Evolutionary conservation across 2,329 filamentous ascomycete genomes (phyloP).

Genomic region (Epichloe typhina): DNA sequence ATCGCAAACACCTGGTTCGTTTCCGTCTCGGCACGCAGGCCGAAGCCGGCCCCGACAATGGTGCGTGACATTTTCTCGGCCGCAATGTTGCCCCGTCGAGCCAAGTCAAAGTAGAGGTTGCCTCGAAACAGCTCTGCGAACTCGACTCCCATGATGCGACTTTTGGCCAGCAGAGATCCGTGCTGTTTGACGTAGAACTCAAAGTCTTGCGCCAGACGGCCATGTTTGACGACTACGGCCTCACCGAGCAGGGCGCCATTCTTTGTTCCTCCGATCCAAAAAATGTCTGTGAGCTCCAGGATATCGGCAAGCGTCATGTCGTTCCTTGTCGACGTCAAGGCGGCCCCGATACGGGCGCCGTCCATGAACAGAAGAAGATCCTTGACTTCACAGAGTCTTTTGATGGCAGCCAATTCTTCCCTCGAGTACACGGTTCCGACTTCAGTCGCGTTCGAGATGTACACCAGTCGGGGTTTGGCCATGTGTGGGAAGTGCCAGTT

Average conservation of each 20-base stretch:
- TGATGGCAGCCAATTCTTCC: slow-evolving; percentile 27
- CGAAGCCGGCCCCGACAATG: slow-evolving; percentile 29
- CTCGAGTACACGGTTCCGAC: slow-evolving; percentile 34
- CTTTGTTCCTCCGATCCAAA: slow-evolving; percentile 42
- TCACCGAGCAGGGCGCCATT: slow-evolving; percentile 37
- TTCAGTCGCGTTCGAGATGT: slow-evolving; percentile 39
- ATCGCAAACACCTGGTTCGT: slow-evolving; percentile 39
- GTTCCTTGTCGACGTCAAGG: slow-evolving; percentile 27
- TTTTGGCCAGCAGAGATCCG: slow-evolving; percentile 35
- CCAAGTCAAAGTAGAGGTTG: slow-evolving; percentile 32
- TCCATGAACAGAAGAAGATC: slow-evolving; percentile 32
- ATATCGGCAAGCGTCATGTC: slow-evolving; percentile 31
- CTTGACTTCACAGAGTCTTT: slow-evolving; percentile 26
- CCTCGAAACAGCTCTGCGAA: slow-evolving; percentile 35
- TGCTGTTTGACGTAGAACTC: slow-evolving; percentile 39
- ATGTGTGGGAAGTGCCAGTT: slow-evolving; percentile 39
- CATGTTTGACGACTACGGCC: slow-evolving; percentile 33
- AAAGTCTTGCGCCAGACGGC: slow-evolving; percentile 29
- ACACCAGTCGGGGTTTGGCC: slow-evolving; percentile 36
- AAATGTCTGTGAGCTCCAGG: slow-evolving; percentile 34
- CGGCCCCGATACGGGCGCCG: slow-evolving; percentile 31
- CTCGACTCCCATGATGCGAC: slow-evolving; percentile 33
- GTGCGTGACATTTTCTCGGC: slow-evolving; percentile 29
- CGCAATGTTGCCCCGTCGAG: slow-evolving; percentile 28
- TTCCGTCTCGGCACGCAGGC: slow-evolving; percentile 29